These are phyloP conservation scores for Begonia fuchsioides DNA, from an alignment of 306 rosid species.

Conservation along the genomic window DNA sequence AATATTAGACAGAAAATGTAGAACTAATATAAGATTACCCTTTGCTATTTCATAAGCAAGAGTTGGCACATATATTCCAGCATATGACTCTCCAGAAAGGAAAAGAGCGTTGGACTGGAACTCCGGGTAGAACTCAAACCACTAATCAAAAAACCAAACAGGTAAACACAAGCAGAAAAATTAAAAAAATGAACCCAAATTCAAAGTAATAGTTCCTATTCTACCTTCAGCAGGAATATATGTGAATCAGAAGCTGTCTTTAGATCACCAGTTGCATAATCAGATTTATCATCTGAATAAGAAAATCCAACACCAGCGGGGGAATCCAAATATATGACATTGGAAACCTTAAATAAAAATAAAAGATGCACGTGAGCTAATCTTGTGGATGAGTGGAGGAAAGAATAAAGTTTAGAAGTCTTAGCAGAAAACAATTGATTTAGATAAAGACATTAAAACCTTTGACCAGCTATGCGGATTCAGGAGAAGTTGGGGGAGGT, in stretches of 20 bases:
- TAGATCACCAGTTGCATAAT: constrained; percentile 60
- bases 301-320: constrained; percentile 95
- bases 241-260: constrained; percentile 77
- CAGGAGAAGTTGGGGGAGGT: constrained; percentile 51
- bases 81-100: constrained; percentile 85
- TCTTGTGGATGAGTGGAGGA: neutral
- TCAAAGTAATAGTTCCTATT: constrained; percentile 5
- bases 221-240: constrained; percentile 77
- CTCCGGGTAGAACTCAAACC: constrained; percentile 73
- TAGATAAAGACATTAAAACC: constrained; percentile 24
- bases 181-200: constrained; percentile 6
- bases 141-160: constrained; percentile 24
- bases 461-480: constrained; percentile 94
- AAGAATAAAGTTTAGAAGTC: too few species aligned
- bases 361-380: constrained; percentile 5
- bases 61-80: constrained; percentile 90
- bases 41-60: constrained; percentile 53
- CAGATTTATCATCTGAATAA: constrained; percentile 50
- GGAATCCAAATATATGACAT: constrained; percentile 77
- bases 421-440: neutral
- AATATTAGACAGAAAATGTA: neutral
- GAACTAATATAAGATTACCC: constrained; percentile 30
- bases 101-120: constrained; percentile 58
- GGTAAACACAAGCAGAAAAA: constrained; percentile 5
- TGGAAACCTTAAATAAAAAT: constrained; percentile 59